These are phyloP conservation scores for Melocanna baccifera DNA, from an alignment of 176 grass and related monocot genomes.

Conservation along the genomic window DNA sequence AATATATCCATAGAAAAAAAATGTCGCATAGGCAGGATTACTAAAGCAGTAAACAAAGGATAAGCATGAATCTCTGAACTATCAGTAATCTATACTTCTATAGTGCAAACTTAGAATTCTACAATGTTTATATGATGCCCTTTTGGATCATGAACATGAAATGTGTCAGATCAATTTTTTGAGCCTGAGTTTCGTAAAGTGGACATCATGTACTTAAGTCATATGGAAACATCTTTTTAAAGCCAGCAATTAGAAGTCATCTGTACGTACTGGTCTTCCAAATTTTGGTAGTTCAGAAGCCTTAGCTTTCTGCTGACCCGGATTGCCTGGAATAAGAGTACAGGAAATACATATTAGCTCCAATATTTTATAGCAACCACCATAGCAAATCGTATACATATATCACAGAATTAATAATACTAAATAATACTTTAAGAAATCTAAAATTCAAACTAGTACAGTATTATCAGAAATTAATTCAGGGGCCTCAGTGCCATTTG, in stretches of 20 bases:
- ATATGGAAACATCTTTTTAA: neutral
- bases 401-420: neutral
- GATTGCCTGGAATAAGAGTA: conserved; percentile 60
- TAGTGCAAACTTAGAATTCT: neutral
- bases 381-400: neutral
- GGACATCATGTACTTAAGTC: neutral
- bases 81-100: neutral
- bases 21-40: neutral
- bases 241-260: conserved; percentile 10
- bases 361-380: neutral
- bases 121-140: neutral
- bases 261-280: conserved; percentile 66
- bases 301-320: conserved; percentile 87
- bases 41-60: neutral
- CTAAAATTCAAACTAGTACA: neutral
- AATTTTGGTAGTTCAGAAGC: conserved; percentile 84
- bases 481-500: neutral
- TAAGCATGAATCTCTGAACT: neutral
- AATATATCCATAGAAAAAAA: neutral
- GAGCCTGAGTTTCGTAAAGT: neutral
- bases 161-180: neutral
- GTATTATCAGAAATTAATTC: neutral
- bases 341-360: neutral
- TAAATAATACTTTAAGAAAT: neutral
- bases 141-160: neutral